Evolutionary conservation across 225 moss, liverwort and hornwort species (phyloP), one percentile per base, ranked within the genome.

Genomic region (Marchantia polymorpha): DNA sequence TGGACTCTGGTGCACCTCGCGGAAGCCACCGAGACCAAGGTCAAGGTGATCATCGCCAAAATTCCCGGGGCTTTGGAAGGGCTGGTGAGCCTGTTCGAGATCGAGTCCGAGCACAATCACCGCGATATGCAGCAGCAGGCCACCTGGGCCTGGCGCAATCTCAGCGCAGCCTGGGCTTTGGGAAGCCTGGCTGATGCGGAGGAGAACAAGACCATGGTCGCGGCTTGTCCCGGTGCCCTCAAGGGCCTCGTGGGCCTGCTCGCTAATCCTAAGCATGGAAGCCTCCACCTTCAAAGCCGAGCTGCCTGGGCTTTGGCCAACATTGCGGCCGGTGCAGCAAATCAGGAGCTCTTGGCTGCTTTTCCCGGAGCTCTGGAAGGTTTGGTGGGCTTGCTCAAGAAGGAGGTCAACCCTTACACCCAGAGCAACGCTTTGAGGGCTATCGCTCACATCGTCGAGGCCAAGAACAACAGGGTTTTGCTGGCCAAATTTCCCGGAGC

Each of bases 11-110:
- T 87, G 30, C 86, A 87, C 66, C 76, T 87, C 30, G 86, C 86
- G 1, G 86, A 82, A 73, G 64, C 80, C 8, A 66, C 70, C 30
- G 83, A 87, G 72, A 81, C 75, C 17, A 84, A 83, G 79, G 67
- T 75, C 46, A 73, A 83, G 47, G 80, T 84, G 51, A 72, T 79
- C 51, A 81, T 79, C 30, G 78, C 78, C 52, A 52, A 79, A 79
- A 79, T 79, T 20, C 86, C 86, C n/a, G 86, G 86, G 76, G 86
- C 86, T 64, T 74, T 87, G 79, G 86, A 87, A 67, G 86, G 86
- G 13, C 46, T 87, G 10, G 86, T 84, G 10, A 69, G 86, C n/a
- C 83, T 87, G 26, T 81, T 87, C 51, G 86, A 87, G 66, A 77
- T 64, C 46, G 83, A 84, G 13, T 79, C 78, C 10, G n/a, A 75